A percentile compares a stretch with the other conserved stretches of the same genome.
These are phyloP conservation scores for Fusarium sp. DNA, from an alignment of 2,329 filamentous ascomycete species.

Conservation along the genomic window DNA sequence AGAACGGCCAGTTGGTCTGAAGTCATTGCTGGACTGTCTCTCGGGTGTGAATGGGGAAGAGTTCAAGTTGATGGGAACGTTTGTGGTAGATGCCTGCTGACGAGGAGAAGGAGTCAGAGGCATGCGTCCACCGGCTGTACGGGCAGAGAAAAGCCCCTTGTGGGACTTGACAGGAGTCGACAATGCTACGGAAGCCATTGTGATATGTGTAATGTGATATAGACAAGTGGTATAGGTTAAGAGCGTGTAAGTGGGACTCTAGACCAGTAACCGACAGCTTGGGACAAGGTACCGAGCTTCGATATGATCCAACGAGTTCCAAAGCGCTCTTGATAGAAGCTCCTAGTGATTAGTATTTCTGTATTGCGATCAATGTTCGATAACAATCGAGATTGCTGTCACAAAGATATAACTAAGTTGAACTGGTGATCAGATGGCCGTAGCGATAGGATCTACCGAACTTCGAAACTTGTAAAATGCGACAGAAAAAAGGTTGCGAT, in stretches of 20 bases:
- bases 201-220: slow-evolving; percentile 50
- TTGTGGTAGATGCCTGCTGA: slow-evolving; percentile 67
- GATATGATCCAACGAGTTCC: slow-evolving; percentile 63
- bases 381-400: slow-evolving; percentile 59
- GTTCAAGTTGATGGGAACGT: slow-evolving; percentile 64
- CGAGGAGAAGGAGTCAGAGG: slow-evolving; percentile 93
- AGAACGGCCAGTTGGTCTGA: slow-evolving; percentile 71
- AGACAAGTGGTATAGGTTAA: slow-evolving; percentile 24
- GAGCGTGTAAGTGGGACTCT: slow-evolving; percentile 47
- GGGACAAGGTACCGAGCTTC: slow-evolving; percentile 53
- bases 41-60: slow-evolving; percentile 85
- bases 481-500: slow-evolving; percentile 40
- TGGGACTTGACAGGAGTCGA: slow-evolving; percentile 96
- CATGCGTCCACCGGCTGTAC: slow-evolving; percentile 94
- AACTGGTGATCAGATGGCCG: slow-evolving; percentile 61
- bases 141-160: slow-evolving; percentile 89
- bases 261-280: slow-evolving; percentile 63
- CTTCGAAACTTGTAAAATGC: slow-evolving; percentile 48
- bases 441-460: slow-evolving; percentile 63
- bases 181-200: slow-evolving; percentile 84
- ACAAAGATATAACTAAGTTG: slow-evolving; percentile 57
- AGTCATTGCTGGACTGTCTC: slow-evolving; percentile 65
- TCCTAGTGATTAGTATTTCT: slow-evolving; percentile 61
- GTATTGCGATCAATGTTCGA: slow-evolving; percentile 60
- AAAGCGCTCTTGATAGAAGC: slow-evolving; percentile 71